These are phyloP conservation scores for Gillenia trifoliata DNA, from an alignment of 306 rosid species.

Conservation along the genomic window DNA sequence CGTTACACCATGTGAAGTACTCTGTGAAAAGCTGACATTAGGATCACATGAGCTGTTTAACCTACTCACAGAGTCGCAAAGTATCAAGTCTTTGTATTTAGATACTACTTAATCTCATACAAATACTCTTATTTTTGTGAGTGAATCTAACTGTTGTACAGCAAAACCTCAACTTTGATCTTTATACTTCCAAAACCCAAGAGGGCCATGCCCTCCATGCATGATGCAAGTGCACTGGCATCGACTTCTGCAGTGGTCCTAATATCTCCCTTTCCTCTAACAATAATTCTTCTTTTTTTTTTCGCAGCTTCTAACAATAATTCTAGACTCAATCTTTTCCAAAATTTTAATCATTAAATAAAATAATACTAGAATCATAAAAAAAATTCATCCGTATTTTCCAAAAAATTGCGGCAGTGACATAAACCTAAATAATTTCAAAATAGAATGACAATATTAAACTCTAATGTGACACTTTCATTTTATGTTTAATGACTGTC, in stretches of 20 bases:
- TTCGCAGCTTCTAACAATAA: background rate
- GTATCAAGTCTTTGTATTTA: too few relatives aligned
- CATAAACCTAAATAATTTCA: background rate
- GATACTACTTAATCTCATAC: too few relatives aligned
- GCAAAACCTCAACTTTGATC: background rate
- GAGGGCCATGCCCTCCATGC: too few relatives aligned
- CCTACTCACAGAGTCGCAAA: too few relatives aligned
- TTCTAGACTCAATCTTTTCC: background rate
- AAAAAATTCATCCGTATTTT: background rate
- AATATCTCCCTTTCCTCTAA: background rate
- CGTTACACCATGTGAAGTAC: background rate
- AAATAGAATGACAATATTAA: background rate
- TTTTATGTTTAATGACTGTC: too few relatives aligned
- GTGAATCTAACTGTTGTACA: too few relatives aligned
- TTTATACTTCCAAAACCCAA: background rate
- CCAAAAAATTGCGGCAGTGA: background rate
- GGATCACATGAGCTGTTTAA: too few relatives aligned
- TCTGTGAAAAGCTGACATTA: background rate
- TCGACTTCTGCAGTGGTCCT: background rate
- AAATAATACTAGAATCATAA: background rate
- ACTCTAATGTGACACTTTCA: background rate
- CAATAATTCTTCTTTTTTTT: too few relatives aligned
- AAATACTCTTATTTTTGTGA: too few relatives aligned
- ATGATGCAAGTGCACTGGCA: background rate
- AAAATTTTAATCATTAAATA: background rate